Conservation (phyloP, 2,329 filamentous ascomycete genomes). For the Coniosporium tulheliwenetii region DNA sequence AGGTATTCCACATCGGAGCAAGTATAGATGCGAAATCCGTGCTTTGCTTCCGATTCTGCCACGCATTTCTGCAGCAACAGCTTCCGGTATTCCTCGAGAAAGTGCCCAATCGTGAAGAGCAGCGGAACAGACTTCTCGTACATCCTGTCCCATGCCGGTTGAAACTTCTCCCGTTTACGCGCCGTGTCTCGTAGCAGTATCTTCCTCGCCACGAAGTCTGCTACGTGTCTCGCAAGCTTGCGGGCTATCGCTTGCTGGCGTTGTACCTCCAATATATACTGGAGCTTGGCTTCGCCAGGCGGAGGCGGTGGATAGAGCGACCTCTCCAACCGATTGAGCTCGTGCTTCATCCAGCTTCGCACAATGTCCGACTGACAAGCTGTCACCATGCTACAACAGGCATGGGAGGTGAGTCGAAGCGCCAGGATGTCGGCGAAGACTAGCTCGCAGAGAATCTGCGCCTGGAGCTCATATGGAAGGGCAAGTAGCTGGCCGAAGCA, state of each 20-base stretch:
- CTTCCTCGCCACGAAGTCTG: conserved; percentile 16
- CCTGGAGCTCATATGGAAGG: conserved; percentile 18
- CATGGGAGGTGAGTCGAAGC: conserved; percentile 14
- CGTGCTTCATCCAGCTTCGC: conserved; percentile 17
- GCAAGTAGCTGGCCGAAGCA: conserved; percentile 16
- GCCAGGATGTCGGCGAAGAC: conserved; percentile 17
- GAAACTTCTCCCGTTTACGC: conserved; percentile 11
- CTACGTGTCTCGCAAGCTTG: conserved; percentile 17
- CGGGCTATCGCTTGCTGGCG: conserved; percentile 19
- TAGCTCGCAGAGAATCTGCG: conserved; percentile 17
- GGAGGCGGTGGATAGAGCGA: conserved; percentile 18
- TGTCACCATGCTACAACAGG: conserved; percentile 15
- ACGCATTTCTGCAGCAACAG: conserved; percentile 6
- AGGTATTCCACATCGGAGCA: conserved; percentile 10
- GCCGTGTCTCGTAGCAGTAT: conserved; percentile 11
- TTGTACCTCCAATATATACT: conserved; percentile 18
- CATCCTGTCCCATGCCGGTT: conserved; percentile 15
- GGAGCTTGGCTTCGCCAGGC: conserved; percentile 14
- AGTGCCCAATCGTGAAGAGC: conserved; percentile 20
- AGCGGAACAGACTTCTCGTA: conserved; percentile 20
- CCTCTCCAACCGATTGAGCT: conserved; percentile 16
- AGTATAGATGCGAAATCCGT: conserved; percentile 19
- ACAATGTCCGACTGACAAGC: conserved; percentile 16
- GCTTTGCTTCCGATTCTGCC: conserved; percentile 3
- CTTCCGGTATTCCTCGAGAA: conserved; percentile 17